Evolutionary conservation across 768 basidiomycete species (phyloP).

Genomic region (Agaricus blazei): DNA sequence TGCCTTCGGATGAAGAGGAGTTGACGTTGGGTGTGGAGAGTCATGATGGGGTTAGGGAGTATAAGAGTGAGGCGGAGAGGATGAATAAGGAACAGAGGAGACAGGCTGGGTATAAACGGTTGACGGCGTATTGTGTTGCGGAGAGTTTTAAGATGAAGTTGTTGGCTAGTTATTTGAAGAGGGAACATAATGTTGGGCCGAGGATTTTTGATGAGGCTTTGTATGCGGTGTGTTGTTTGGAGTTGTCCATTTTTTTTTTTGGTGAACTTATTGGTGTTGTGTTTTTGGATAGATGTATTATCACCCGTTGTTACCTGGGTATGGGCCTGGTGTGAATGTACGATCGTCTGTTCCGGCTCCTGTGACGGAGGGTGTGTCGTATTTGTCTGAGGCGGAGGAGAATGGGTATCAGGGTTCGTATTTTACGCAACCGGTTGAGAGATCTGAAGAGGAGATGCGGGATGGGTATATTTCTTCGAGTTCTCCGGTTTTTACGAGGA

Average conservation of each 20-base stretch:
- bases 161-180: constrained; percentile 78
- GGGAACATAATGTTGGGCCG: constrained; percentile 88
- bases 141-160: constrained; percentile 84
- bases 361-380: constrained; percentile 41
- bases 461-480: constrained; percentile 66
- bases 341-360: constrained; percentile 74
- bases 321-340: constrained; percentile 77
- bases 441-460: constrained; percentile 25
- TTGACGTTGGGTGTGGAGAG: constrained; percentile 1
- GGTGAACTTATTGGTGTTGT: neutral
- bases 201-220: constrained; percentile 91
- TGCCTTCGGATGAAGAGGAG: constrained; percentile 6
- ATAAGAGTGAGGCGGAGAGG: constrained; percentile 81
- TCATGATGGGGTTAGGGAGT: constrained; percentile 63
- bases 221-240: constrained; percentile 65
- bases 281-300: constrained; percentile 68
- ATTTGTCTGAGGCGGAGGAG: constrained; percentile 85
- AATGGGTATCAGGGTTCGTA: constrained; percentile 86
- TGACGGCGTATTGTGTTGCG: constrained; percentile 88
- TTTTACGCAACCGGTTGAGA: constrained; percentile 42
- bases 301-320: constrained; percentile 87
- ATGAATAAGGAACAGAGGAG: constrained; percentile 87
- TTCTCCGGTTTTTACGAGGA: constrained; percentile 35
- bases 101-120: constrained; percentile 70
- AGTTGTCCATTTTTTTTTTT: neutral